Percentiles rank a stretch among this genome's conserved stretches.
Evolutionary conservation across 108 stramenopile genomes (phyloP).

Genomic region (Schizochytrium sp.): DNA sequence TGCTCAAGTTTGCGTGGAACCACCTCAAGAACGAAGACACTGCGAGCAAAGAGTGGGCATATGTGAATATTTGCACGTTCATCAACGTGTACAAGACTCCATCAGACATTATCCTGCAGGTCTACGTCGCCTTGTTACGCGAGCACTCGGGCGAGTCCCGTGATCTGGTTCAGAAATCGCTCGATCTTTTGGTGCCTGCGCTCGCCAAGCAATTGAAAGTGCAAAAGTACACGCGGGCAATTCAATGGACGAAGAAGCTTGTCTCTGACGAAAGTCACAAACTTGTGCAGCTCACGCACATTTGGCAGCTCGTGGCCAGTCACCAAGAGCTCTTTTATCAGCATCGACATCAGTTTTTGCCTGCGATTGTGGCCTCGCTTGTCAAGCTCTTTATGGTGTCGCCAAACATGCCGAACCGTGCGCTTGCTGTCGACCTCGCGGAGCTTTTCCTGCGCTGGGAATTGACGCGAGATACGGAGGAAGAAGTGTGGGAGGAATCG

Average conservation of each 20-base stretch:
- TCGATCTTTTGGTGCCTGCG: constrained; percentile 73
- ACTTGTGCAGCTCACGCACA: constrained; percentile 73
- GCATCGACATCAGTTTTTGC: constrained; percentile 57
- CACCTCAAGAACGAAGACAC: constrained; percentile 70
- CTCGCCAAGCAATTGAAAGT: constrained; percentile 51
- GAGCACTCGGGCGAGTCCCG: constrained; percentile 68
- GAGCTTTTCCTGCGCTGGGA: constrained; percentile 77
- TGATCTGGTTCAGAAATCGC: constrained; percentile 60
- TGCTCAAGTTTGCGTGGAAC: constrained; percentile 80
- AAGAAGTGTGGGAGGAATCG: constrained; percentile 28
- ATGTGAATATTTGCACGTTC: constrained; percentile 71
- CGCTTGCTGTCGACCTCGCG: constrained; percentile 62
- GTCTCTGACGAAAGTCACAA: constrained; percentile 84
- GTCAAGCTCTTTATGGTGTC: constrained; percentile 55
- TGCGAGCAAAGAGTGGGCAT: constrained; percentile 77
- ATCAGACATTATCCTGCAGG: constrained; percentile 72
- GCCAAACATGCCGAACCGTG: constrained; percentile 60
- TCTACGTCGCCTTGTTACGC: constrained; percentile 63
- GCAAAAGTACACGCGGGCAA: constrained; percentile 53
- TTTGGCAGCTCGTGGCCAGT: constrained; percentile 69
- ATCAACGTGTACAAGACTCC: constrained; percentile 70
- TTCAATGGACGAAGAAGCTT: constrained; percentile 71
- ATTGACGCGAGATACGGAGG: background rate
- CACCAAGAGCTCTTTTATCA: constrained; percentile 59
- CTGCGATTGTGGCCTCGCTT: constrained; percentile 72